Percentiles rank a stretch among this genome's conserved stretches.
Conservation (phyloP, 192 early-diverging fungal genomes). For the Dispira parvispora region DNA sequence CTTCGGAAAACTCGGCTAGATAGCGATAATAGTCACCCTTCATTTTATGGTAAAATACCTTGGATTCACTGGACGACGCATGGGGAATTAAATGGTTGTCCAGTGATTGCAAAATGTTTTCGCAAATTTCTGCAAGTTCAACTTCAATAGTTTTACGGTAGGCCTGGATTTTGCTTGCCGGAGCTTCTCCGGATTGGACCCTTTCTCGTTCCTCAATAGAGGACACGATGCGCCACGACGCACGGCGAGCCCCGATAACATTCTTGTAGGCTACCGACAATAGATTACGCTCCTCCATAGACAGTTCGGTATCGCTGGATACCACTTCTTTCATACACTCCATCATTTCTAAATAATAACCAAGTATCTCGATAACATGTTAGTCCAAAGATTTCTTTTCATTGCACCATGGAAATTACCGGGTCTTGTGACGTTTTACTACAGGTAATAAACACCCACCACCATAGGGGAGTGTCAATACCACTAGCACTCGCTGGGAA, state of each 20-base stretch:
- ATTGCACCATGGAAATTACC: too few species aligned
- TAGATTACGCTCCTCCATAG: conserved; percentile 95
- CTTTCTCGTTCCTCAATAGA: conserved; percentile 96
- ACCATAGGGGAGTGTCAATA: too few species aligned
- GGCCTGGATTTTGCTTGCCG: conserved; percentile 73
- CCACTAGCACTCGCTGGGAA: too few species aligned
- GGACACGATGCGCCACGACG: conserved; percentile 92
- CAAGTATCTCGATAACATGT: too few species aligned
- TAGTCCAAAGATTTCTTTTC: too few species aligned
- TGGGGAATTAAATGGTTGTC: conserved; percentile 71
- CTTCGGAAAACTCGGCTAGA: conserved; percentile 91
- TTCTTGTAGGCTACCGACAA: conserved; percentile 98
- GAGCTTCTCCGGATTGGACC: conserved; percentile 60
- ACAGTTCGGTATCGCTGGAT: conserved; percentile 43
- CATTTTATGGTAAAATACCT: conserved; percentile 99
- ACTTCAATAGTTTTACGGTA: conserved; percentile 89
- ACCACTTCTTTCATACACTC: conserved; percentile 56
- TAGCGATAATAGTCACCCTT: conserved; percentile 99
- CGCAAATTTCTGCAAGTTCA: conserved; percentile 88
- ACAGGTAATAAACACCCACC: too few species aligned
- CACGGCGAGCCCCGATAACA: conserved; percentile 91
- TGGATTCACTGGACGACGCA: conserved; percentile 88
- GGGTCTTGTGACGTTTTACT: too few species aligned
- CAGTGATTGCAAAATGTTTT: conserved; percentile 82
- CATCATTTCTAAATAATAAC: conserved; percentile 87